phyloP scores from a whole-genome alignment of 768 basidiomycete genomes.

The Grammothele lineata region DNA sequence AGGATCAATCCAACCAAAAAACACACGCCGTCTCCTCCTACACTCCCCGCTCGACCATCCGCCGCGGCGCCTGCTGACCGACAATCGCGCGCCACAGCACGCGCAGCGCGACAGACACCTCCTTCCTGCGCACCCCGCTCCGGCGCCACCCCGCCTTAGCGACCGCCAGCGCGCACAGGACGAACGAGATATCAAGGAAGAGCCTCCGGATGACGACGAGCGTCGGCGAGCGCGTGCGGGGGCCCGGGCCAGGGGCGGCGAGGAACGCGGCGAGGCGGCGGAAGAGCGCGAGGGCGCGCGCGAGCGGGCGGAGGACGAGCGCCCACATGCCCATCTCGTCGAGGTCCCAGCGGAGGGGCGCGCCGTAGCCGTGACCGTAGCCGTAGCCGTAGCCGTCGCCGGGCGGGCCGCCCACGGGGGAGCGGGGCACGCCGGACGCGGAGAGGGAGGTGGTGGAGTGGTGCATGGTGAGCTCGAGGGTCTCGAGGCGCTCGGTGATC shows the following conservation, averaged over 20 bases:
- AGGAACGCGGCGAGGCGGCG: conserved; percentile 55
- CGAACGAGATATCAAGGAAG: conserved; percentile 74
- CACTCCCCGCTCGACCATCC: conserved; percentile 45
- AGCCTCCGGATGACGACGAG: conserved; percentile 67
- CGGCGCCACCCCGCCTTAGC: conserved; percentile 59
- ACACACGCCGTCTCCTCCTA: too few relatives aligned
- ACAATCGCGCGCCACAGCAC: conserved; percentile 68
- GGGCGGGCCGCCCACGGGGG: too few relatives aligned
- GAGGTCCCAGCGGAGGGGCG: conserved; percentile 50
- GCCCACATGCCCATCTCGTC: conserved; percentile 86
- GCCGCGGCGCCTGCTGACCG: conserved; percentile 44
- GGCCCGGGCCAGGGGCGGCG: conserved; percentile 43
- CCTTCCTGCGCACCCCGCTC: conserved; percentile 64
- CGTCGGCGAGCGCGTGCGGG: conserved; percentile 60
- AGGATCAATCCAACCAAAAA: too few relatives aligned
- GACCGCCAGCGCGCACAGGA: conserved; percentile 58
- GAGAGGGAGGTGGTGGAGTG: conserved; percentile 33
- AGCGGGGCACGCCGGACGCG: conserved; percentile 16
- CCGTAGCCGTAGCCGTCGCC: conserved; percentile 12
- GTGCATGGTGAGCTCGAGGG: conserved; percentile 43
- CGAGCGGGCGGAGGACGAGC: conserved; percentile 58
- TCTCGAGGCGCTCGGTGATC: conserved; percentile 62
- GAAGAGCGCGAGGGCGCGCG: conserved; percentile 45
- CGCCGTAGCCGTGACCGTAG: conserved; percentile 12
- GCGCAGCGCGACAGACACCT: conserved; percentile 60